Conservation (phyloP, 176 grass and related monocot genomes). For the maize (Zea mays) region DNA sequence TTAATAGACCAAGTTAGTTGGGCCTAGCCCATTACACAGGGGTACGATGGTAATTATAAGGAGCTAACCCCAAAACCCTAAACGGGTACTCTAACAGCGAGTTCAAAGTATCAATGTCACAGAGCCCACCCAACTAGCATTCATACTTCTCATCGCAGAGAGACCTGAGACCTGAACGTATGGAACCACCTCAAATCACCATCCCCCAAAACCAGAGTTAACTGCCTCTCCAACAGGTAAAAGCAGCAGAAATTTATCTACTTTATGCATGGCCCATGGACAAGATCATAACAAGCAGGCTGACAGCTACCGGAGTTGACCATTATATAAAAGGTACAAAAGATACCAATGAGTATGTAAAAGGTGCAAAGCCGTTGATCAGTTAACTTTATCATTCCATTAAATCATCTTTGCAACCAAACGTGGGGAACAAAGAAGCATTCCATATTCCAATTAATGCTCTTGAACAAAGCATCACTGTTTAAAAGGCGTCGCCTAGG, state of each 20-base stretch:
- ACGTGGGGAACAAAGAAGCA: not conserved
- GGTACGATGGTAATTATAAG: too few relatives aligned
- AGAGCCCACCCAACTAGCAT: not conserved
- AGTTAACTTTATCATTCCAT: not conserved
- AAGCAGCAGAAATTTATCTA: not conserved
- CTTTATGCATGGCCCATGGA: not conserved
- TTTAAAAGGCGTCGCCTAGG: too few relatives aligned
- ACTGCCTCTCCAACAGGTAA: not conserved
- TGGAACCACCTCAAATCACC: not conserved
- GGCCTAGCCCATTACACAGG: too few relatives aligned
- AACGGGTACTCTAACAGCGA: not conserved
- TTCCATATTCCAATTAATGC: slow-evolving; percentile 1
- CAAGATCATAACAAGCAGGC: not conserved
- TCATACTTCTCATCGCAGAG: not conserved
- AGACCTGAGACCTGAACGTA: not conserved
- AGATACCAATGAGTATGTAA: not conserved
- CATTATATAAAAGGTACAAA: not conserved
- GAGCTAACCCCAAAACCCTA: too few relatives aligned
- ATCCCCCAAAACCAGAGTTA: not conserved
- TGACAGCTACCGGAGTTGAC: not conserved
- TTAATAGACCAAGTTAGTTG: too few relatives aligned
- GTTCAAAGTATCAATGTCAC: not conserved
- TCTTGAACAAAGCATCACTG: slow-evolving; percentile 24
- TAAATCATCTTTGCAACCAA: slow-evolving; percentile 20
- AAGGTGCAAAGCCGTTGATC: not conserved